These are phyloP conservation scores for Cicer judaicum DNA, from an alignment of 306 rosid species.

Conservation along the genomic window DNA sequence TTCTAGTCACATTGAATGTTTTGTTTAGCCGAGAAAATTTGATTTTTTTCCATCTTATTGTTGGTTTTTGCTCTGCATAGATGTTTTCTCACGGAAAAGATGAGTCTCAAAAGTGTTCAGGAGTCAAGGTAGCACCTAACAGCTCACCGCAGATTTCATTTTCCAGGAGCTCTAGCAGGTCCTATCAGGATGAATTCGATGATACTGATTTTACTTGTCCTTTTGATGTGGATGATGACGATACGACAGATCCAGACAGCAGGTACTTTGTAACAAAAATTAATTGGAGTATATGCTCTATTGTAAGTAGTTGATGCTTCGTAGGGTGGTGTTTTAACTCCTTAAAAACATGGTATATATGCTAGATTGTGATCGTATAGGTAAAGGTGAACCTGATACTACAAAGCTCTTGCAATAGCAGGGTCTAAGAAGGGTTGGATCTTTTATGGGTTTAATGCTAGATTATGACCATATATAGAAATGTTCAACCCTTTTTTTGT, in stretches of 20 bases:
- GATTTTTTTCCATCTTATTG: conserved; percentile 25
- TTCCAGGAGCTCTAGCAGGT: conserved; percentile 90
- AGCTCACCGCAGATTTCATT: conserved; percentile 66
- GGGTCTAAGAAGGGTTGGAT: not conserved
- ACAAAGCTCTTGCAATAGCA: not conserved
- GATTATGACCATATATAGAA: not conserved
- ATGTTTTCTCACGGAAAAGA: conserved; percentile 66
- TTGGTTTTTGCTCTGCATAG: conserved; percentile 51
- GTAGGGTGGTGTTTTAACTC: not conserved
- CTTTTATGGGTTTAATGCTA: not conserved
- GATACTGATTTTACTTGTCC: conserved; percentile 78
- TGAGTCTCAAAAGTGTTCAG: conserved; percentile 64
- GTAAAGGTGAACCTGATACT: not conserved
- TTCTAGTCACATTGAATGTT: conserved; percentile 1
- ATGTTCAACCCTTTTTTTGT: not conserved
- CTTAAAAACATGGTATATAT: not conserved
- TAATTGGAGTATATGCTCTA: conserved; percentile 23
- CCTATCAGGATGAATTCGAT: conserved; percentile 75
- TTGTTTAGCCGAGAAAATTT: not conserved
- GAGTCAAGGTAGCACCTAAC: conserved; percentile 58
- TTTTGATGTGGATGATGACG: conserved; percentile 82
- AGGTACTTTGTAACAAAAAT: conserved; percentile 57
- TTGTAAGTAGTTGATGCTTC: conserved; percentile 22
- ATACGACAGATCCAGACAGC: conserved; percentile 77
- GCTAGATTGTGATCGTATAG: not conserved